A percentile compares a stretch with the other conserved stretches of the same genome.
Evolutionary conservation across 1,139 yeast genomes (phyloP).

Genomic region (Geotrichum candidum): DNA sequence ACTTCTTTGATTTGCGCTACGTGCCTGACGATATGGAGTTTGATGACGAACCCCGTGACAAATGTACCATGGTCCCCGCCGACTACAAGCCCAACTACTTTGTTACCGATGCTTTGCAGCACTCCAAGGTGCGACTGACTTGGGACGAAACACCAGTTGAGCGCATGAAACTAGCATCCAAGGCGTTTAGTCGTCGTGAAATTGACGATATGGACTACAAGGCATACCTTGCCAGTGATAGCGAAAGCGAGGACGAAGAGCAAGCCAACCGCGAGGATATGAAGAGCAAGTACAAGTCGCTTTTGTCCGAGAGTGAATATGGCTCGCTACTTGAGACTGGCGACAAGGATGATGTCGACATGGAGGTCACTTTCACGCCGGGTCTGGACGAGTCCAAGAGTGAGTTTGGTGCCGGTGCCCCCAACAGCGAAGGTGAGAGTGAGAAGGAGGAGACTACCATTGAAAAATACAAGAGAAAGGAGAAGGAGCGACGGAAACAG

Average conservation of each 20-base stretch:
- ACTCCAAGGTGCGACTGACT: conserved; percentile 85
- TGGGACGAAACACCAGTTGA: conserved; percentile 99
- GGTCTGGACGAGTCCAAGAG: conserved; percentile 53
- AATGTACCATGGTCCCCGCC: conserved; percentile 64
- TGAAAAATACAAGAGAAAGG: conserved; percentile 78
- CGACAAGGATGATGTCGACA: conserved; percentile 68
- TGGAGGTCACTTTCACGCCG: conserved; percentile 95
- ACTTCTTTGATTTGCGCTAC: conserved; percentile 84
- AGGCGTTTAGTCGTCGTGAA: conserved; percentile 83
- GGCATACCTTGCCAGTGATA: conserved; percentile 89
- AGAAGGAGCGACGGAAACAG: conserved; percentile 82
- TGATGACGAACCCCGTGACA: conserved; percentile 65
- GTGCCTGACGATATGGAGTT: conserved; percentile 89
- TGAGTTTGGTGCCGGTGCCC: background rate
- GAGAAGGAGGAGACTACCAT: conserved; percentile 68
- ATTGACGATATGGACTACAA: conserved; percentile 94
- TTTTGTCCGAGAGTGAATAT: conserved; percentile 47
- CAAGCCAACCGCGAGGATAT: conserved; percentile 40
- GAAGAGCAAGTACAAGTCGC: conserved; percentile 58
- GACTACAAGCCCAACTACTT: conserved; percentile 75
- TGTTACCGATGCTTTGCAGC: conserved; percentile 90
- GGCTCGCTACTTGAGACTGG: conserved; percentile 34
- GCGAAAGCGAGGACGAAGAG: conserved; percentile 47
- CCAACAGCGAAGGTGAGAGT: conserved; percentile 28
- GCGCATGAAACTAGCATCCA: conserved; percentile 68